phyloP scores from a whole-genome alignment of 2,329 filamentous ascomycete genomes.

The Colletotrichum nymphaeae region DNA sequence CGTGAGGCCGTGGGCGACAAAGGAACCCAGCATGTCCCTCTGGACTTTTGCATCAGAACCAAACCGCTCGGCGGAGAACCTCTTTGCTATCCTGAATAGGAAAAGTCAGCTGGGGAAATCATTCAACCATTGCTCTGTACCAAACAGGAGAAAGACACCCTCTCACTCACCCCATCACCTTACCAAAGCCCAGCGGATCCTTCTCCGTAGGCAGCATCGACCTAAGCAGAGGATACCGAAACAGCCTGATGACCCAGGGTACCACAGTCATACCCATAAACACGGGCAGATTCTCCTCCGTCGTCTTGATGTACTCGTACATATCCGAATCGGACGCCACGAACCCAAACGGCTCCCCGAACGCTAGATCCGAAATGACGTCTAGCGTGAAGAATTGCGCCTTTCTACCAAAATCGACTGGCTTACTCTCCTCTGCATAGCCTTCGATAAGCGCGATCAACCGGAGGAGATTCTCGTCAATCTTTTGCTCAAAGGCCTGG shows the following conservation, averaged over 20 bases:
- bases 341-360: constrained; percentile 60
- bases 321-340: constrained; percentile 57
- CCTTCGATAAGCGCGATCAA: constrained; percentile 56
- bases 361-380: constrained; percentile 62
- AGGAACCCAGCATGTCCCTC: constrained; percentile 62
- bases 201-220: constrained; percentile 52
- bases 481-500: constrained; percentile 56
- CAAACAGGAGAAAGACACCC: constrained; percentile 39
- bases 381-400: constrained; percentile 65
- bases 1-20: constrained; percentile 51
- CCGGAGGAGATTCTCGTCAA: constrained; percentile 58
- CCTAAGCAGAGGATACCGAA: constrained; percentile 53
- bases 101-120: constrained; percentile 38
- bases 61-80: constrained; percentile 58
- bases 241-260: constrained; percentile 52
- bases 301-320: constrained; percentile 58
- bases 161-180: constrained; percentile 55
- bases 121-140: constrained; percentile 40
- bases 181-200: constrained; percentile 50
- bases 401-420: constrained; percentile 59
- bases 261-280: constrained; percentile 56
- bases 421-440: constrained; percentile 50
- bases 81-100: constrained; percentile 53
- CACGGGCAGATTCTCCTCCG: constrained; percentile 53
- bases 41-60: constrained; percentile 53